phyloP scores from a whole-genome alignment of 306 rosid genomes.

The Begonia loranthoides region DNA sequence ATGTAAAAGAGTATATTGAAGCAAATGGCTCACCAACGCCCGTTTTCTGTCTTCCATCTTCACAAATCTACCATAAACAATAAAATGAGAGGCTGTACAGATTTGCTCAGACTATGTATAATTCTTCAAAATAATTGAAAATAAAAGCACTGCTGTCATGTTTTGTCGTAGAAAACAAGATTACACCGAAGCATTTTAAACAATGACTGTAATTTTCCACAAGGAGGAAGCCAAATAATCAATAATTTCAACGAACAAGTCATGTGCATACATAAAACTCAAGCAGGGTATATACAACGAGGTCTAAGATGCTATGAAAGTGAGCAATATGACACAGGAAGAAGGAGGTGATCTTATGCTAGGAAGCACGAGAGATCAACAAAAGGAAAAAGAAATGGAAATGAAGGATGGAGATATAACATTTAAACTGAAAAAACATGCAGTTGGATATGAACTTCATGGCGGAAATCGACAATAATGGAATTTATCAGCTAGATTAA shows the following conservation, averaged over 20 bases:
- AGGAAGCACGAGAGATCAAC: neutral
- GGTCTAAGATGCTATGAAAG: too few relatives aligned
- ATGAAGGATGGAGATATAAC: neutral
- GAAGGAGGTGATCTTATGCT: too few relatives aligned
- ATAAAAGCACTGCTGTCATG: neutral
- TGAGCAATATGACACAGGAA: too few relatives aligned
- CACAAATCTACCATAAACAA: slow-evolving; percentile 34
- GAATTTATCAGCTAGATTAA: neutral
- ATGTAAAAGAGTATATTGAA: slow-evolving; percentile 57
- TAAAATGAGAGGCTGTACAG: slow-evolving; percentile 7
- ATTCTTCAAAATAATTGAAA: neutral
- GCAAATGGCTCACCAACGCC: slow-evolving; percentile 71
- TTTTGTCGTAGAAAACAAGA: too few relatives aligned
- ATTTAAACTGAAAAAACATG: neutral
- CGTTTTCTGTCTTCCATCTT: slow-evolving; percentile 57
- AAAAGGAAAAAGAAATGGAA: neutral
- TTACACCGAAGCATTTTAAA: neutral
- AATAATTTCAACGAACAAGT: neutral
- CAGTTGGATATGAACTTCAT: neutral
- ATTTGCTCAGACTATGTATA: slow-evolving; percentile 2
- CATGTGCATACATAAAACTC: neutral
- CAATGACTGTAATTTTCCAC: neutral
- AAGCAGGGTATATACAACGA: neutral
- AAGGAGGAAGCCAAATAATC: neutral
- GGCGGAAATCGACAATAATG: neutral